Evolutionary conservation across 176 grass and related monocot genomes (phyloP).

Genomic region (Musa schizocarpa): DNA sequence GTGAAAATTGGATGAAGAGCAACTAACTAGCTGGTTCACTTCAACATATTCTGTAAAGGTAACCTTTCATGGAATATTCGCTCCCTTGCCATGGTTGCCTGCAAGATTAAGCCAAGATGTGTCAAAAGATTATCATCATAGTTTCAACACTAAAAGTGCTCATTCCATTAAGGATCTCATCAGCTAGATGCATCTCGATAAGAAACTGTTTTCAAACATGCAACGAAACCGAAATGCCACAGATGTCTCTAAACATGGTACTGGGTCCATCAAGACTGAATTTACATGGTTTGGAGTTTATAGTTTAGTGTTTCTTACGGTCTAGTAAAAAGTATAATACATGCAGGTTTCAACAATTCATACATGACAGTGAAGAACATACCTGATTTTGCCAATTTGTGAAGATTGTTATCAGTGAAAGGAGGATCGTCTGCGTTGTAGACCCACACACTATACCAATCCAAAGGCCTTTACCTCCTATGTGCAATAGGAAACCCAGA

Average conservation of each 20-base stretch:
- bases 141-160: background rate
- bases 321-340: background rate
- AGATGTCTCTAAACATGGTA: background rate
- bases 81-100: conserved; percentile 9
- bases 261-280: background rate
- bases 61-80: background rate
- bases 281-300: background rate
- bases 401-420: conserved; percentile 49
- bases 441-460: conserved; percentile 70
- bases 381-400: conserved; percentile 50
- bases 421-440: conserved; percentile 46
- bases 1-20: background rate
- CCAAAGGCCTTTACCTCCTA: conserved; percentile 73
- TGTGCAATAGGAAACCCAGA: conserved; percentile 53
- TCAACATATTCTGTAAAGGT: background rate
- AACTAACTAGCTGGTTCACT: background rate
- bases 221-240: too few species aligned
- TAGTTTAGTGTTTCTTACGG: background rate
- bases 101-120: background rate
- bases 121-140: background rate
- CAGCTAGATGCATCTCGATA: too few species aligned
- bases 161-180: background rate
- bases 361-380: background rate
- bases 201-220: too few species aligned
- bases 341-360: background rate